Conservation (phyloP, 345 rosid genomes). For the Brassica incana region DNA sequence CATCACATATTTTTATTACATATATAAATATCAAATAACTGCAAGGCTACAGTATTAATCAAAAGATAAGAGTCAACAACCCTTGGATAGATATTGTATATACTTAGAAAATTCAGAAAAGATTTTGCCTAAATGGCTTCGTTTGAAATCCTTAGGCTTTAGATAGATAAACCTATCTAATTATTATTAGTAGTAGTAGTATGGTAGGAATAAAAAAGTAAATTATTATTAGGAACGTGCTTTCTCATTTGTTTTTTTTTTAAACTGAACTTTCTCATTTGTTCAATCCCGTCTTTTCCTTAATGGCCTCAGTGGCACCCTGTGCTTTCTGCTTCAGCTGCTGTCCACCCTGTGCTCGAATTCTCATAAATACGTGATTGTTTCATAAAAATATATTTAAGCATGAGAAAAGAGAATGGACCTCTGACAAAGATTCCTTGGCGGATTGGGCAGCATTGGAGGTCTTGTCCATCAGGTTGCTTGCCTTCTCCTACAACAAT, state of each 20-base stretch:
- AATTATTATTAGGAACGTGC: slow-evolving; percentile 10
- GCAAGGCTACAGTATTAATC: slow-evolving; percentile 24
- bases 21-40: background rate
- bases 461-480: slow-evolving; percentile 60
- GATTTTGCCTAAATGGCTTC: slow-evolving; percentile 14
- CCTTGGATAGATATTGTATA: background rate
- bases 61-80: slow-evolving; percentile 11
- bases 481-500: slow-evolving; percentile 59
- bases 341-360: slow-evolving; percentile 37
- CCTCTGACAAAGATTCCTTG: slow-evolving; percentile 61
- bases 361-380: background rate
- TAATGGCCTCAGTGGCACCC: slow-evolving; percentile 62
- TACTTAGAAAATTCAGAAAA: background rate
- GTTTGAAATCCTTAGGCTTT: slow-evolving; percentile 1
- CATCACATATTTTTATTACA: slow-evolving; percentile 4
- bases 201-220: background rate
- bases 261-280: slow-evolving; percentile 31
- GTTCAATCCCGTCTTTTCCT: slow-evolving; percentile 59
- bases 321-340: slow-evolving; percentile 61
- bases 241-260: slow-evolving; percentile 40
- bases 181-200: slow-evolving; percentile 21
- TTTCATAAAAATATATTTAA: background rate
- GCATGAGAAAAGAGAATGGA: slow-evolving; percentile 18
- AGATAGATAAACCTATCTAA: slow-evolving; percentile 35
- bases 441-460: slow-evolving; percentile 66